Evolutionary conservation across 2,329 filamentous ascomycete species (phyloP).

Genomic region (Neofusicoccum cordaticola): DNA sequence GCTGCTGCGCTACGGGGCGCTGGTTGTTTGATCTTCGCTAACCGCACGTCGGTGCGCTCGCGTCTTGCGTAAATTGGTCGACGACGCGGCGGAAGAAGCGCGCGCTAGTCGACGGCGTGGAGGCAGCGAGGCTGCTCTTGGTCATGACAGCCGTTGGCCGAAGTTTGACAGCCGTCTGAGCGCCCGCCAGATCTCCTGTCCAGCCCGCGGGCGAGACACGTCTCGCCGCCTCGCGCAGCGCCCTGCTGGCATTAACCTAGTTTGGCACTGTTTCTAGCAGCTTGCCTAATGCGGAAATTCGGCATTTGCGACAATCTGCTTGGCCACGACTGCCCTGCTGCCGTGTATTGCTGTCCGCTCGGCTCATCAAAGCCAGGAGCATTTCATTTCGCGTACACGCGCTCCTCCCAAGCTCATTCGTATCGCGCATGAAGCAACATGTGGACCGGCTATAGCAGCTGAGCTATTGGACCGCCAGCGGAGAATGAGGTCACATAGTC

Average conservation of each 20-base stretch:
- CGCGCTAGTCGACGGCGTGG: not conserved
- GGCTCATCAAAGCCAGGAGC: not conserved
- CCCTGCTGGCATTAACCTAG: not conserved
- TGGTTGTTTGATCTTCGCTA: conserved; percentile 10
- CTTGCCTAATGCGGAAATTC: conserved; percentile 9
- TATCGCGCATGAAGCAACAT: not conserved
- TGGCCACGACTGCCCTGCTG: not conserved
- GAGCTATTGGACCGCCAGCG: not conserved
- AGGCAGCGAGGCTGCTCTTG: not conserved
- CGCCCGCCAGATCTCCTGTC: not conserved
- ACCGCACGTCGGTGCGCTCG: conserved; percentile 14
- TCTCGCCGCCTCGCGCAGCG: not conserved
- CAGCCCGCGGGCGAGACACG: not conserved
- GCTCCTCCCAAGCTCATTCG: not conserved
- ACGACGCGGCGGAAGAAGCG: not conserved
- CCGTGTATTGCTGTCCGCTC: not conserved
- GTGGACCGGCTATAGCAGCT: conserved; percentile 5
- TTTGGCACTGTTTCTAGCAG: not conserved
- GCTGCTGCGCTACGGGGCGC: conserved; percentile 2
- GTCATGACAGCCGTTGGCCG: not conserved
- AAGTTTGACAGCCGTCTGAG: not conserved
- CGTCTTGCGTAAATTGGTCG: conserved; percentile 1
- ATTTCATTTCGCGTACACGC: not conserved
- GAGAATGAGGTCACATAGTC: not conserved
- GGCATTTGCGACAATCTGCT: not conserved